Base-by-base conservation (phyloP, 139 green algal species). In the Coelastrella sp. region DNA sequence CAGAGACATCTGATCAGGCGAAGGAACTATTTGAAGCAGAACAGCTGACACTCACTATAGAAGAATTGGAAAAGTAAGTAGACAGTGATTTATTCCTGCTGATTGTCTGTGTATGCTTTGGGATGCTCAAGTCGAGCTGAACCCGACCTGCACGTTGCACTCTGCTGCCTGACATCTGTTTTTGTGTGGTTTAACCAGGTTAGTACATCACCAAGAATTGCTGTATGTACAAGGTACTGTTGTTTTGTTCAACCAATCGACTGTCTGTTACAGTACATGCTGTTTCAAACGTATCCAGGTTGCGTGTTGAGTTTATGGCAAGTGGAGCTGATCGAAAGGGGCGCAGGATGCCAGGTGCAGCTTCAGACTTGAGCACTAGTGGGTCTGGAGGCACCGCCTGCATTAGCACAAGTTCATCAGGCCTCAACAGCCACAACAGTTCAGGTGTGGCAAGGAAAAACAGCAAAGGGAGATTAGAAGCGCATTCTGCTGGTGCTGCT, bases 21-120 rank as follows among this genome's bases (percentile, higher is more conserved):
- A 92, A 90, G 43, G 86, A 92, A 59, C 86, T 89, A 69, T 90
- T 89, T 38, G 88, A 90, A 60, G 91, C 62, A 25, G 90, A 93
- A 50, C 38, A 76, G 34, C 83, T 88, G 27, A 88, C 50, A 9
- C 88, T 94, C 41, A 50, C 75, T 17, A 48, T 66, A 3, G 92
- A 95, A 30, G 90, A 95, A 35, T 21, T 89, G 21, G 82, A 91
- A 13, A 88, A 81, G 87, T 91, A 53, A 85, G 84, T 27, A 41
- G n/a, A 53, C 38, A 32, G 23, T 13, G n/a, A n/a, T n/a, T n/a
- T n/a, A n/a, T n/a, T n/a, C n/a, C n/a, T n/a, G n/a, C 13, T 75
- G 66, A 17, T 7, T 50, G 17, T 35, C 5, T 76, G 68, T 25
- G 50, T 17, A 34, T 34, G 19, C 68, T 77, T n/a, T n/a, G n/a